These are phyloP conservation scores for Actinomortierella ambigua DNA, from an alignment of 371 early-diverging fungal genomes.

Conservation along the genomic window DNA sequence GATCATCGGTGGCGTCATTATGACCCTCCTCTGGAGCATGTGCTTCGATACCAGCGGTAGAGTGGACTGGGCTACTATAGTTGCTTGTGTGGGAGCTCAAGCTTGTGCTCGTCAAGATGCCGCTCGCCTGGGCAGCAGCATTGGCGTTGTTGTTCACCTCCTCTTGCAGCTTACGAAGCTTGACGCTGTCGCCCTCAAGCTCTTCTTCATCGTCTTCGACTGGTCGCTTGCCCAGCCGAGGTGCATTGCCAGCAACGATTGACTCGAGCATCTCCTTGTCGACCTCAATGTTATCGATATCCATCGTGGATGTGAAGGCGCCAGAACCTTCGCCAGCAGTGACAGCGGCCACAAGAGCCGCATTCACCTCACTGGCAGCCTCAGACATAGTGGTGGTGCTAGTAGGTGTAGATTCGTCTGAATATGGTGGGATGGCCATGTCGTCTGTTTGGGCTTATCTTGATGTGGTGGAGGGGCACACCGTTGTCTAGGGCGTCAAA, in stretches of 20 bases:
- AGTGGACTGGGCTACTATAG: conserved; percentile 10
- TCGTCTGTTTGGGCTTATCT: too few relatives aligned
- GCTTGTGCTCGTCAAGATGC: conserved; percentile 16
- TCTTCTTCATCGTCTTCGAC: conserved; percentile 18
- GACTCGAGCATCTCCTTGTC: conserved; percentile 18
- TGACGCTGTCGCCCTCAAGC: conserved; percentile 22
- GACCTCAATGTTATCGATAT: conserved; percentile 7
- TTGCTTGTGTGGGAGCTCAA: conserved; percentile 12
- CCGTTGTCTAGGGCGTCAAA: too few relatives aligned
- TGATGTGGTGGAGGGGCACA: too few relatives aligned
- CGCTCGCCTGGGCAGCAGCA: conserved; percentile 33
- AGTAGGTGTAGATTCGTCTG: too few relatives aligned
- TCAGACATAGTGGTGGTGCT: conserved; percentile 38
- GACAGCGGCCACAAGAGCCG: conserved; percentile 45
- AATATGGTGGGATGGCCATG: too few relatives aligned
- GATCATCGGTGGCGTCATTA: too few relatives aligned
- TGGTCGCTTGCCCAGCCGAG: conserved; percentile 22
- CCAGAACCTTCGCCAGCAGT: conserved; percentile 32
- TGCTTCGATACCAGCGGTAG: conserved; percentile 1
- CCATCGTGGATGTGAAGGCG: conserved; percentile 17
- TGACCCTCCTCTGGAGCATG: too few relatives aligned
- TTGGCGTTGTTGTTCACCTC: conserved; percentile 44
- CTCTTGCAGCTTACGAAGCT: conserved; percentile 42
- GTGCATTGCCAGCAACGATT: conserved; percentile 10
- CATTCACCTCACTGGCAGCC: conserved; percentile 36